These are phyloP conservation scores for Tulasnella sp. DNA, from an alignment of 768 basidiomycete species.

Conservation along the genomic window DNA sequence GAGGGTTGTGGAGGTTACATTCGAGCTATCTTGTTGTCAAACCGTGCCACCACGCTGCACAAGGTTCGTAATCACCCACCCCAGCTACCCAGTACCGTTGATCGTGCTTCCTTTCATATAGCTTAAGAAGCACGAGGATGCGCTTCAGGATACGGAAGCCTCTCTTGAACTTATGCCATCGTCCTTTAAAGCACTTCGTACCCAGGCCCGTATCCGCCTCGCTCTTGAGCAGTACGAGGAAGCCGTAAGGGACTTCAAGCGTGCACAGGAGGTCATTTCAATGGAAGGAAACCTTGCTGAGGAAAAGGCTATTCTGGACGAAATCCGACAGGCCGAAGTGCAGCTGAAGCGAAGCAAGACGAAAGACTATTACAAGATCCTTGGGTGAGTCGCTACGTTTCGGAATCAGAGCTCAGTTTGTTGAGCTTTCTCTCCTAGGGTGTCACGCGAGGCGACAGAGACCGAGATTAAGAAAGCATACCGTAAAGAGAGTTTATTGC, in stretches of 20 bases:
- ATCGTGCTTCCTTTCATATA: slow-evolving; percentile 23
- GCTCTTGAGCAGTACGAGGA: slow-evolving; percentile 63
- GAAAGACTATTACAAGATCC: slow-evolving; percentile 81
- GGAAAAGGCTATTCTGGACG: slow-evolving; percentile 26
- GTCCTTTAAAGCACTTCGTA: slow-evolving; percentile 78
- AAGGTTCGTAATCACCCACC: slow-evolving; percentile 38
- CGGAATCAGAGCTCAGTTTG: background rate
- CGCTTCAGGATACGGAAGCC: slow-evolving; percentile 55
- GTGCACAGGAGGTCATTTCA: slow-evolving; percentile 57
- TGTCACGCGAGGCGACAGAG: slow-evolving; percentile 49
- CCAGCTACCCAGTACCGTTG: background rate
- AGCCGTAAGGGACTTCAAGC: slow-evolving; percentile 61
- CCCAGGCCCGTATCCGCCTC: slow-evolving; percentile 68
- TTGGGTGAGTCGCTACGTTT: slow-evolving; percentile 27
- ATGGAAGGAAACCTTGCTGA: slow-evolving; percentile 48
- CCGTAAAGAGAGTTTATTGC: slow-evolving; percentile 56
- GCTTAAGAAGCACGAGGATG: slow-evolving; percentile 54
- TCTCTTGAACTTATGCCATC: slow-evolving; percentile 49
- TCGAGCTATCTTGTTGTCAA: slow-evolving; percentile 65
- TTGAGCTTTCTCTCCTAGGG: slow-evolving; percentile 26
- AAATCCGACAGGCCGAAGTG: slow-evolving; percentile 71
- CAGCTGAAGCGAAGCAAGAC: slow-evolving; percentile 78
- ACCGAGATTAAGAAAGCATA: slow-evolving; percentile 85
- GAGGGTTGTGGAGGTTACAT: slow-evolving; percentile 73
- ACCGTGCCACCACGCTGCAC: slow-evolving; percentile 68